These are phyloP conservation scores for Aurantiochytrium sp. DNA, from an alignment of 108 stramenopile species.

Conservation along the genomic window DNA sequence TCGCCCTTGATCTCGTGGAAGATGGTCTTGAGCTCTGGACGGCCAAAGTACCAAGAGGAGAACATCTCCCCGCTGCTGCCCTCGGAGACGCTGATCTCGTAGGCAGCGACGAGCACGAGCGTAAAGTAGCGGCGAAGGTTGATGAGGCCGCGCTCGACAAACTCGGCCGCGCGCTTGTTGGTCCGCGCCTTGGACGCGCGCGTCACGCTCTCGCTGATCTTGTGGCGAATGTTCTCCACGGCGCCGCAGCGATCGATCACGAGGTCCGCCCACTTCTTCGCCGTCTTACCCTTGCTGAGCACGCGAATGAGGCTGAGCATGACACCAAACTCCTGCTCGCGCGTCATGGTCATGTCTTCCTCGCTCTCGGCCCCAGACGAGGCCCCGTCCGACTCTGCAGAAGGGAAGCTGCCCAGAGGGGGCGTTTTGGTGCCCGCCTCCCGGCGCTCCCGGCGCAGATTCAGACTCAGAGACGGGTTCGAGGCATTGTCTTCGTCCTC, in stretches of 20 bases:
- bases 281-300: neutral
- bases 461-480: neutral
- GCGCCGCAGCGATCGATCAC: conserved; percentile 15
- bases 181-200: conserved; percentile 11
- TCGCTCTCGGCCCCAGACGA: neutral
- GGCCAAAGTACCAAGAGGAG: conserved; percentile 5
- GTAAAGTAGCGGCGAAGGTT: conserved; percentile 18
- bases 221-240: conserved; percentile 24
- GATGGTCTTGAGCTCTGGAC: conserved; percentile 24
- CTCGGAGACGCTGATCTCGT: neutral
- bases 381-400: neutral
- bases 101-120: neutral
- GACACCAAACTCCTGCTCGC: conserved; percentile 10
- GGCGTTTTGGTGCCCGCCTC: neutral
- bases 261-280: conserved; percentile 28
- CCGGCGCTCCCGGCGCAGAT: neutral
- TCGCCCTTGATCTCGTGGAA: neutral
- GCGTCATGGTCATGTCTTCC: neutral
- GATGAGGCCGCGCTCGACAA: conserved; percentile 24
- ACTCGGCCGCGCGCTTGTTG: neutral
- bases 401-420: neutral
- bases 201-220: neutral
- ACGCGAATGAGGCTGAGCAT: conserved; percentile 15
- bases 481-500: neutral
- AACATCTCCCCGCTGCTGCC: neutral